Percentiles rank a stretch among this genome's conserved stretches.
phyloP scores from a whole-genome alignment of 1,139 yeast species.

The Candida sojae region DNA sequence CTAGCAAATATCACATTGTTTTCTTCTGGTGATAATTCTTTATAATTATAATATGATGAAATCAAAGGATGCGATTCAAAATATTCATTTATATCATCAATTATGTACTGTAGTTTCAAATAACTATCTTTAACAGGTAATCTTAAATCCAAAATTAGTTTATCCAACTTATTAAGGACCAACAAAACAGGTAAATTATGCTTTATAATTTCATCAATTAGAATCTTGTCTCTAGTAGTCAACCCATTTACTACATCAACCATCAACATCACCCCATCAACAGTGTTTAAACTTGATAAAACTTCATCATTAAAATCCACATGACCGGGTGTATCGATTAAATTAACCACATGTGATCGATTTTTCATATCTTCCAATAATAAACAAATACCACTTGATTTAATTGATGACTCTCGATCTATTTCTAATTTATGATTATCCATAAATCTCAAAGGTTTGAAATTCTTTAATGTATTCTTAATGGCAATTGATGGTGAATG shows the following conservation, averaged over 20 bases:
- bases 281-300: slow-evolving; percentile 54
- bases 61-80: slow-evolving; percentile 34
- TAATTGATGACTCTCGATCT: slow-evolving; percentile 70
- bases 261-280: slow-evolving; percentile 69
- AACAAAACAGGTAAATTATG: slow-evolving; percentile 55
- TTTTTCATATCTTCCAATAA: slow-evolving; percentile 57
- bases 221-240: slow-evolving; percentile 50
- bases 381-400: slow-evolving; percentile 62
- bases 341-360: slow-evolving; percentile 59
- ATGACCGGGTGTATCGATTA: slow-evolving; percentile 93
- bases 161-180: slow-evolving; percentile 80
- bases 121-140: slow-evolving; percentile 77
- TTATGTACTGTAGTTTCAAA: slow-evolving; percentile 58
- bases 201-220: slow-evolving; percentile 50
- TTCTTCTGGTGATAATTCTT: slow-evolving; percentile 57
- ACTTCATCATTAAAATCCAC: slow-evolving; percentile 78
- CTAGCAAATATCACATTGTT: slow-evolving; percentile 80
- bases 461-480: slow-evolving; percentile 27
- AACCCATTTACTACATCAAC: slow-evolving; percentile 89
- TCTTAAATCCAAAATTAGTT: slow-evolving; percentile 74
- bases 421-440: slow-evolving; percentile 73
- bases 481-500: slow-evolving; percentile 44
- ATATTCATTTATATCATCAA: slow-evolving; percentile 65
- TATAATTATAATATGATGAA: slow-evolving; percentile 26
- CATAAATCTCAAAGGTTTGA: slow-evolving; percentile 57